Conservation (phyloP, 345 rosid species). For the Linum tenue region DNA sequence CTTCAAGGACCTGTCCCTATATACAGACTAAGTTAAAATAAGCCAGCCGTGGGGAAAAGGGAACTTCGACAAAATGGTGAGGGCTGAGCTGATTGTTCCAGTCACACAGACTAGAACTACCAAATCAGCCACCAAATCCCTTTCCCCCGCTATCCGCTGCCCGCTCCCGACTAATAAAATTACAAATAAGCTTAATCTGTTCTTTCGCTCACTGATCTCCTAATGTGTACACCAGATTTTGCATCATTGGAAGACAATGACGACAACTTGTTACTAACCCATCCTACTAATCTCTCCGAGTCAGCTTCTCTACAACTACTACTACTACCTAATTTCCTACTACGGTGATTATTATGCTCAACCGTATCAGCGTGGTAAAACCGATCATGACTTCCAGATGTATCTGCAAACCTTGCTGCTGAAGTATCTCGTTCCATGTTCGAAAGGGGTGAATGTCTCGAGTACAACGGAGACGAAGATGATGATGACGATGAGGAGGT, state of each 20-base stretch:
- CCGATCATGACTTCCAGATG: slow-evolving; percentile 8
- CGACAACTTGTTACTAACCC: slow-evolving; percentile 12
- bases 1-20: neutral
- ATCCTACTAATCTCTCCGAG: slow-evolving; percentile 23
- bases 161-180: neutral
- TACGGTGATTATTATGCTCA: slow-evolving; percentile 9
- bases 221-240: slow-evolving; percentile 28
- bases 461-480: slow-evolving; percentile 45
- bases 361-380: slow-evolving; percentile 33
- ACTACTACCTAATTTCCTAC: slow-evolving; percentile 29
- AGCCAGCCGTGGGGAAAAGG: neutral
- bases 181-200: neutral
- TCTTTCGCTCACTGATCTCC: slow-evolving; percentile 11
- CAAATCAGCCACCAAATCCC: neutral
- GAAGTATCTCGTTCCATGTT: slow-evolving; percentile 15
- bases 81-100: neutral
- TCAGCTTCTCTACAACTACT: slow-evolving; percentile 35
- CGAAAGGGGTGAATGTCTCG: slow-evolving; percentile 31
- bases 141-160: neutral
- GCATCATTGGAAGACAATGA: slow-evolving; percentile 21
- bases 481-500: slow-evolving; percentile 19
- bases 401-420: slow-evolving; percentile 18
- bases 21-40: no score
- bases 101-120: neutral
- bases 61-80: neutral